phyloP scores from a whole-genome alignment of 2,329 filamentous ascomycete genomes.

The Xylaria digitata region DNA sequence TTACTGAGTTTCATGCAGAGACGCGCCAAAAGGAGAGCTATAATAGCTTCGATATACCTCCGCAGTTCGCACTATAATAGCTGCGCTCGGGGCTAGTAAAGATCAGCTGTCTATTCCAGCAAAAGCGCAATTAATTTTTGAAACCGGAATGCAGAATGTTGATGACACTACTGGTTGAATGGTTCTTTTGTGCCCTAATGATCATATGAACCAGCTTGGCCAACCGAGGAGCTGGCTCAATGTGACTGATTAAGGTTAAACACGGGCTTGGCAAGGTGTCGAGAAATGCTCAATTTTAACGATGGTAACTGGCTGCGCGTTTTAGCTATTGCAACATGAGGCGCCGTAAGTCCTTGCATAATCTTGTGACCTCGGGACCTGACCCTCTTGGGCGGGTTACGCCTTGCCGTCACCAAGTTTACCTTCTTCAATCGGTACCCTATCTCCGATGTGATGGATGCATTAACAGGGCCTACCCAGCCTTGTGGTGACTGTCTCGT shows the following conservation, averaged over 20 bases:
- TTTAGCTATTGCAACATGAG: conserved; percentile 12
- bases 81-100: too few species aligned
- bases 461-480: conserved; percentile 24
- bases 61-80: too few species aligned
- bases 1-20: conserved; percentile 7
- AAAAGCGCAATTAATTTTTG: too few species aligned
- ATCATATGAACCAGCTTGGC: too few species aligned
- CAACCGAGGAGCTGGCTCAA: too few species aligned
- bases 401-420: background rate
- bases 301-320: conserved; percentile 5
- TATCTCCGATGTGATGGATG: conserved; percentile 18
- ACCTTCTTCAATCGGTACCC: conserved; percentile 34
- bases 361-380: conserved; percentile 27
- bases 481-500: conserved; percentile 23
- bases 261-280: conserved; percentile 25
- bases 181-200: too few species aligned
- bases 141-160: too few species aligned
- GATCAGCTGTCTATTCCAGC: too few species aligned
- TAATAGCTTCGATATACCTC: too few species aligned
- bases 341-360: background rate
- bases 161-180: too few species aligned
- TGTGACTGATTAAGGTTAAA: conserved; percentile 2
- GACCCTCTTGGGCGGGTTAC: conserved; percentile 18
- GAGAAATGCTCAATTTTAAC: conserved; percentile 4
- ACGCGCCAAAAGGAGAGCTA: too few species aligned